Evolutionary conservation across 73 alveolate species (phyloP).

Genomic region (Tetrahymena thermophila): DNA sequence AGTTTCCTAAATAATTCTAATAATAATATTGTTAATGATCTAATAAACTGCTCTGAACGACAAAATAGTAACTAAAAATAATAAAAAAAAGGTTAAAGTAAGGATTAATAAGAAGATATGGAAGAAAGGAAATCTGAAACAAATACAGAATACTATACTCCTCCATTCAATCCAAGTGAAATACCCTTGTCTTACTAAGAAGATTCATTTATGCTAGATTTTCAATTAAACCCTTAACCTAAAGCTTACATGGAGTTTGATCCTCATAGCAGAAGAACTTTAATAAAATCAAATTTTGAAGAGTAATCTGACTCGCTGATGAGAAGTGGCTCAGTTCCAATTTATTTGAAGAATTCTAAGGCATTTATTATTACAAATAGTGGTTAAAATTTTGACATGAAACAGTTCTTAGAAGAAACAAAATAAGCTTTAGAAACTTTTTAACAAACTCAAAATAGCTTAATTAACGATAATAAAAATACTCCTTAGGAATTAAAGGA

Average conservation of each 20-base stretch:
- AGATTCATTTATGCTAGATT: background rate
- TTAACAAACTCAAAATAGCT: background rate
- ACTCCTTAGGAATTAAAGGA: background rate
- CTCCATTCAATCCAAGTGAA: background rate
- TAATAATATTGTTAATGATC: background rate
- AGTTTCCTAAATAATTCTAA: background rate
- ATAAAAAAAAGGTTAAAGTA: background rate
- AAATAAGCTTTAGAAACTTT: background rate
- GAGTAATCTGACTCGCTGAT: background rate
- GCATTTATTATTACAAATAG: background rate
- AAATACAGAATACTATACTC: background rate
- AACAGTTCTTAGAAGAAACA: background rate
- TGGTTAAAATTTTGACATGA: background rate
- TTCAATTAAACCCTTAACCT: background rate
- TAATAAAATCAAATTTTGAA: background rate
- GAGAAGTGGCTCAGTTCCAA: background rate
- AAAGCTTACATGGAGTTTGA: background rate
- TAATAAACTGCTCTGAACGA: background rate
- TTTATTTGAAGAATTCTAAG: background rate
- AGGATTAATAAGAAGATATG: background rate
- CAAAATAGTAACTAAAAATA: background rate
- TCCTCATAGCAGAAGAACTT: background rate
- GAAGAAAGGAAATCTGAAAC: background rate
- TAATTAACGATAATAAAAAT: background rate
- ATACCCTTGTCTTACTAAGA: background rate